A percentile compares a stretch with the other conserved stretches of the same genome.
Evolutionary conservation across 768 basidiomycete genomes (phyloP).

Genomic region (Phanerodontia chrysosporium): DNA sequence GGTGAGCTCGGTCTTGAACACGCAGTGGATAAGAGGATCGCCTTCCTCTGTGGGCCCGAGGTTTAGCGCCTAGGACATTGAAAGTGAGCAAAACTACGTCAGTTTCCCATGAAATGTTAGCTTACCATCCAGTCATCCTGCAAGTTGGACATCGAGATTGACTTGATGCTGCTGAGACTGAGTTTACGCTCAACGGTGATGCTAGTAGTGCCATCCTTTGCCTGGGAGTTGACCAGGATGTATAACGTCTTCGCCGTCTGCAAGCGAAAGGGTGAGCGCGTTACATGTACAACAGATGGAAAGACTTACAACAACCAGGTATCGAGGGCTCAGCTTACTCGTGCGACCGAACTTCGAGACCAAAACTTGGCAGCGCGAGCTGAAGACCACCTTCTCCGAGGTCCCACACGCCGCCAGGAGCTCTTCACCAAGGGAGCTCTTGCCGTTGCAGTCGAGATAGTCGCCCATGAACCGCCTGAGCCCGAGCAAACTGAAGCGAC

Average conservation of each 20-base stretch:
- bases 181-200: constrained; percentile 82
- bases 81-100: not conserved
- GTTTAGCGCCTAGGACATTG: constrained; percentile 60
- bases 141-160: constrained; percentile 81
- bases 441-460: constrained; percentile 87
- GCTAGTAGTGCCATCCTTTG: constrained; percentile 56
- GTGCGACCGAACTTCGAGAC: constrained; percentile 84
- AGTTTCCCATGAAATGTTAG: not conserved
- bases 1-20: constrained; percentile 94
- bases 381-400: constrained; percentile 82
- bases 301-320: constrained; percentile 75
- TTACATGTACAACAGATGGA: not conserved
- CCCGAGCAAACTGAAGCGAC: constrained; percentile 89
- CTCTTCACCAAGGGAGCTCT: constrained; percentile 72
- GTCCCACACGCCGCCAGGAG: constrained; percentile 63
- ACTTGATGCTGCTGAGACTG: constrained; percentile 81
- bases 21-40: constrained; percentile 85
- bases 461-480: constrained; percentile 95
- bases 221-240: constrained; percentile 53
- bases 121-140: constrained; percentile 94
- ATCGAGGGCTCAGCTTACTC: constrained; percentile 89
- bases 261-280: not conserved
- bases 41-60: constrained; percentile 83
- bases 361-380: constrained; percentile 73
- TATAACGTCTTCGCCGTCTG: constrained; percentile 86